These are phyloP conservation scores for Arthrinium puccinioides DNA, from an alignment of 2,329 filamentous ascomycete genomes.

Conservation along the genomic window DNA sequence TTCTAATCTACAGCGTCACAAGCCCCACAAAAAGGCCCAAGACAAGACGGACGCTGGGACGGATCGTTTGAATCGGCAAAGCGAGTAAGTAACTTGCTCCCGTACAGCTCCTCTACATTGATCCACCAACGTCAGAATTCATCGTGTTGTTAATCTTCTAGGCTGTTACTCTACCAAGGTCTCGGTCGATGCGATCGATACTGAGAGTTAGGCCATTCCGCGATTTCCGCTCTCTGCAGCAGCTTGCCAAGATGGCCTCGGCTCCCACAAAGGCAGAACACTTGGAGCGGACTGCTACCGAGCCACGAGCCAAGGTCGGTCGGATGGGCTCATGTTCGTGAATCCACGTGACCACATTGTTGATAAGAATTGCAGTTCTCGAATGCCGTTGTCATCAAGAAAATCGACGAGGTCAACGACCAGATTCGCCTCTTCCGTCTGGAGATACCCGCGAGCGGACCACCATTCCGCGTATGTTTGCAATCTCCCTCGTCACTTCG, in stretches of 20 bases:
- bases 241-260: slow-evolving; percentile 10
- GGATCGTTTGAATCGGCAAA: too few species aligned
- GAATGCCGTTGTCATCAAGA: slow-evolving; percentile 52
- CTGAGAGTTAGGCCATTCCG: too few species aligned
- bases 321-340: not conserved
- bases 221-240: too few species aligned
- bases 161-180: too few species aligned
- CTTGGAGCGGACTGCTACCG: slow-evolving; percentile 63
- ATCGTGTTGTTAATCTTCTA: too few species aligned
- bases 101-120: too few species aligned
- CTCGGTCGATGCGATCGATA: not conserved
- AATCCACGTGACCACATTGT: too few species aligned
- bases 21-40: too few species aligned
- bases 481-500: not conserved
- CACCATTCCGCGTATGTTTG: slow-evolving; percentile 37
- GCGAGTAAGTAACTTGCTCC: too few species aligned
- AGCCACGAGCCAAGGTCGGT: slow-evolving; percentile 58
- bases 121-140: too few species aligned
- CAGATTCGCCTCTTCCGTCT: slow-evolving; percentile 63
- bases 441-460: slow-evolving; percentile 39
- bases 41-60: too few species aligned
- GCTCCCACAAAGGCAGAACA: slow-evolving; percentile 37
- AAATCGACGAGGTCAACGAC: slow-evolving; percentile 58
- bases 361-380: slow-evolving; percentile 41
- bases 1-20: too few species aligned